Percentiles rank a stretch among this genome's conserved stretches.
Conservation (phyloP, 768 basidiomycete species). For the Boletus barrowsii region DNA sequence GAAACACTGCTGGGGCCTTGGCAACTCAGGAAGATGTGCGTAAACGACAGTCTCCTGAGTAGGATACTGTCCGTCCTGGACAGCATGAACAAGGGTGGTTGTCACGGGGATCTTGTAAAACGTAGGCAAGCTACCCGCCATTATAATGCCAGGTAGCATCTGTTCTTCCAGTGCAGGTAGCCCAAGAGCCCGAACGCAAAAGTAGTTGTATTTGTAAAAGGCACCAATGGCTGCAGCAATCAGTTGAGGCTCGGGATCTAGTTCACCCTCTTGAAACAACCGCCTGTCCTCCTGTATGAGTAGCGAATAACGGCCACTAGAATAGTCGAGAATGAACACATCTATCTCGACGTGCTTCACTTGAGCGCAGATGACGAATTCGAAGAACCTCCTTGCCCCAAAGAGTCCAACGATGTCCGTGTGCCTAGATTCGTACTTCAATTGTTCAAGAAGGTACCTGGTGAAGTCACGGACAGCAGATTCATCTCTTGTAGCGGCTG, state of each 20-base stretch:
- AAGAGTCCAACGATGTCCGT: no score
- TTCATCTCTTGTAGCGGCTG: no score
- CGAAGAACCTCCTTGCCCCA: neutral
- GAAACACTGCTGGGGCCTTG: neutral
- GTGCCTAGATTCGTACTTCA: no score
- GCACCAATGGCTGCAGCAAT: neutral
- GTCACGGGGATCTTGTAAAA: neutral
- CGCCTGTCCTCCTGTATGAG: neutral
- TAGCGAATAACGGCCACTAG: neutral
- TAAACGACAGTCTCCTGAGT: neutral
- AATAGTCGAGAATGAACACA: neutral
- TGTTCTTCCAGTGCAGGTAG: neutral
- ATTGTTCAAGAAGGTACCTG: no score
- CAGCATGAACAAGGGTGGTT: neutral
- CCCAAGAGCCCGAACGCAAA: no score
- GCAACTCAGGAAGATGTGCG: neutral
- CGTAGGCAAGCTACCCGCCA: neutral
- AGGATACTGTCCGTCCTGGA: neutral
- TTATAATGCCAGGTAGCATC: neutral
- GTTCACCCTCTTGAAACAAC: neutral
- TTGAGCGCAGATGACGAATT: neutral
- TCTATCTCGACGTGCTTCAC: neutral
- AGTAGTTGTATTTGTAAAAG: neutral
- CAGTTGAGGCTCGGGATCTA: neutral
- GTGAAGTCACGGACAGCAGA: no score